phyloP scores from a whole-genome alignment of 768 basidiomycete species.

The Mycena maculata region DNA sequence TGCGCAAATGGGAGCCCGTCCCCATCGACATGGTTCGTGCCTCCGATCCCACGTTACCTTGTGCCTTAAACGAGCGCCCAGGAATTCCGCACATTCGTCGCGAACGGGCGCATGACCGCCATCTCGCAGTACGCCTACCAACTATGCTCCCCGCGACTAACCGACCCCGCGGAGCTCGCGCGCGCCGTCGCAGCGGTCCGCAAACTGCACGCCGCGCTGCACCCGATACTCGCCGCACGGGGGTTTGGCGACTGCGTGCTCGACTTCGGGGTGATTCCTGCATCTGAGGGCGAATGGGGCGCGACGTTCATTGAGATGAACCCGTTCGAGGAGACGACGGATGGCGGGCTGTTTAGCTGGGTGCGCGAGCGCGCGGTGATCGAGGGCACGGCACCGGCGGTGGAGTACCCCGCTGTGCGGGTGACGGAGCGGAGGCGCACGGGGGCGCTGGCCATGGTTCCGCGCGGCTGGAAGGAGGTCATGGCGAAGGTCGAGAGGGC shows the following conservation, averaged over 20 bases:
- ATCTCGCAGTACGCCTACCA: slow-evolving; percentile 37
- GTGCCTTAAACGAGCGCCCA: background rate
- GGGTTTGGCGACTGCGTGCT: slow-evolving; percentile 20
- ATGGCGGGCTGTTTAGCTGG: slow-evolving; percentile 36
- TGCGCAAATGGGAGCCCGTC: slow-evolving; percentile 33
- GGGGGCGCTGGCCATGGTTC: slow-evolving; percentile 4
- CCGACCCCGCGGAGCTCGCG: background rate
- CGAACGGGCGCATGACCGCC: slow-evolving; percentile 19
- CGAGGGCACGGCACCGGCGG: slow-evolving; percentile 19
- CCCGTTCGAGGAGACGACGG: slow-evolving; percentile 36
- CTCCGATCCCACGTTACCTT: background rate
- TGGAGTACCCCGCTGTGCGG: slow-evolving; percentile 12
- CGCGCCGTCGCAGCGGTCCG: slow-evolving; percentile 11
- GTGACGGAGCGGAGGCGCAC: background rate
- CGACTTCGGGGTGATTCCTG: slow-evolving; percentile 25
- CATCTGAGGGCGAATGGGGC: background rate
- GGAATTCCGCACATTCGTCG: slow-evolving; percentile 35
- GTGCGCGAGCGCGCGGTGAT: slow-evolving; percentile 29
- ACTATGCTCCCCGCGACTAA: slow-evolving; percentile 22
- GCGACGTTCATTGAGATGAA: slow-evolving; percentile 31
- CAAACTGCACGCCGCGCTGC: background rate
- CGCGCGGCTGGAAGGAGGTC: slow-evolving; percentile 5
- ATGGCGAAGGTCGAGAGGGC: slow-evolving; percentile 8
- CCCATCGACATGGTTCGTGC: slow-evolving; percentile 29
- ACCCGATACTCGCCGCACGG: slow-evolving; percentile 6